Base-by-base conservation (phyloP, 805 yeast species). In the Candida chauliodis region DNA sequence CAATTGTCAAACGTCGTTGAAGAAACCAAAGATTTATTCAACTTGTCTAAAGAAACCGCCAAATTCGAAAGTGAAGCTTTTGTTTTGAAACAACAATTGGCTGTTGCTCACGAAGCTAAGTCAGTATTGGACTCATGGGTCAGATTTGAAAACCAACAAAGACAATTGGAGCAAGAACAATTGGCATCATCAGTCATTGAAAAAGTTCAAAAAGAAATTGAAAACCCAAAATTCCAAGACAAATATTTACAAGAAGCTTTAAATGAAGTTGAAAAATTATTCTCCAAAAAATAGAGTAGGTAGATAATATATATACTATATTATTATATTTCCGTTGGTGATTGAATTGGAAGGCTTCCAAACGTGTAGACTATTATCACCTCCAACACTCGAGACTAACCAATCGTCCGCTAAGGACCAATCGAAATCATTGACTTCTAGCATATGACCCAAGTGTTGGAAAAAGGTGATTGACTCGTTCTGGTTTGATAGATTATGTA, bases 41-140 rank as follows among this genome's bases (percentile, higher is more conserved):
- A 87, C 57, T 79, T 91, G 43, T 91, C 99, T 46, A 90, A 88
- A 76, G 96, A 93, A 74, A 91, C 99, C 47, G 96, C 95, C 52
- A 78, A 84, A 71, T 78, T 90, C 59, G 99, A 93, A 78, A 95
- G 96, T 49, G 79, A 88, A 71, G 80, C 91, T 41, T 93, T 90
- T 59, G 95, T 86, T 73, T 79, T 87, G 65, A 84, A 89, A 75
- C 99, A 93, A 76, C 69, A 81, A 61, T 89, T 87, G 51, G 89
- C 81, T 47, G 78, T 89, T 51, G 91, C 95, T 42, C 55, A 73
- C 47, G 96, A 89, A 76, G 98, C 98, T 59, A 89, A 85, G 75
- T 72, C 93, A 42, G 95, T 91, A 45, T 80, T 93, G 62, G 99
- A 93, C 72, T 88, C 98, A 11, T 93, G 99, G 99, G 97, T 90